These are phyloP conservation scores for Blepharisma undulans DNA, from an alignment of 169 alveolate species.

Conservation along the genomic window DNA sequence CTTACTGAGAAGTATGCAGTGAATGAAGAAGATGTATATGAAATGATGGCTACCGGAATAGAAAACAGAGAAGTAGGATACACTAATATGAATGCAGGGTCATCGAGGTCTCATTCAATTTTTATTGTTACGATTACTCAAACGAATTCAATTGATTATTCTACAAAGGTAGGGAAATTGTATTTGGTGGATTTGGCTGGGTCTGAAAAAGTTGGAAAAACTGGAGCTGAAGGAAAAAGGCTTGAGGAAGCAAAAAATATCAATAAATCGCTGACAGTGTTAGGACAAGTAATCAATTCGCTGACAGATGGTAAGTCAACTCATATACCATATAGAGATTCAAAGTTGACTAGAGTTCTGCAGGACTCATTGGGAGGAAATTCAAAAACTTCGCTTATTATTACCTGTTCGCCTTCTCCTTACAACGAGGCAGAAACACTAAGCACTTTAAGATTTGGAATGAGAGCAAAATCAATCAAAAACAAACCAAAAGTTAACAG, in stretches of 20 bases:
- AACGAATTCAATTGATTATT: conserved; percentile 68
- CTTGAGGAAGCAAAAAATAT: conserved; percentile 84
- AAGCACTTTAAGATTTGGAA: conserved; percentile 88
- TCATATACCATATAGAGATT: conserved; percentile 88
- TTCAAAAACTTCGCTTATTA: conserved; percentile 84
- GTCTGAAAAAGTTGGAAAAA: conserved; percentile 72
- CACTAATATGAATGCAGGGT: conserved; percentile 87
- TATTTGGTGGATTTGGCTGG: conserved; percentile 85
- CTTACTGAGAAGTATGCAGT: conserved; percentile 81
- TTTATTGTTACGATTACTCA: conserved; percentile 85
- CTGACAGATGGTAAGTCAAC: conserved; percentile 78
- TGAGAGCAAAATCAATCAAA: conserved; percentile 86
- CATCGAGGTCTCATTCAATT: conserved; percentile 74
- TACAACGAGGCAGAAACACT: conserved; percentile 83
- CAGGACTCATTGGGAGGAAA: conserved; percentile 89
- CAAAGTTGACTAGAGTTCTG: conserved; percentile 86
- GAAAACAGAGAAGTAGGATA: conserved; percentile 83
- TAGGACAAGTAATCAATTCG: conserved; percentile 83
- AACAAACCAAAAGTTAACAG: conserved; percentile 88
- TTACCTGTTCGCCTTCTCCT: conserved; percentile 85
- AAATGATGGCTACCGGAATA: conserved; percentile 81
- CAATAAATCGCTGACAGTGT: conserved; percentile 76
- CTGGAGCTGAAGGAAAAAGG: conserved; percentile 77
- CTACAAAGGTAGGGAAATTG: conserved; percentile 76
- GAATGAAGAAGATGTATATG: conserved; percentile 82